phyloP scores from a whole-genome alignment of 1,284 basidiomycete genomes.

The Meira nashicola region DNA sequence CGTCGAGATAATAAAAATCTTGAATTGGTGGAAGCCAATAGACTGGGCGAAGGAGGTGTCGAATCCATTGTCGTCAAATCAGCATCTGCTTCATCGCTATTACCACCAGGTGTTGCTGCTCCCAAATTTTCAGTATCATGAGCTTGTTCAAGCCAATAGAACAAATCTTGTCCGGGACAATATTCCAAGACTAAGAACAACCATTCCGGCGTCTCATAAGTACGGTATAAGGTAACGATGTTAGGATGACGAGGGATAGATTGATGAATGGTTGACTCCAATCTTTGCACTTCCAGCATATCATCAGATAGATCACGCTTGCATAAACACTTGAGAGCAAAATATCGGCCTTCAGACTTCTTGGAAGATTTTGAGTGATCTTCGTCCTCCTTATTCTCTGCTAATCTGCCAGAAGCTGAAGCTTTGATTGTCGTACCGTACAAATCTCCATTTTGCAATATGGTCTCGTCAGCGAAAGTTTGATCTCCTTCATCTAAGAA shows the following conservation, averaged over 20 bases:
- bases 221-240: slow-evolving; percentile 80
- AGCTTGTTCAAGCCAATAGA: slow-evolving; percentile 82
- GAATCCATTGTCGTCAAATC: slow-evolving; percentile 21
- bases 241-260: slow-evolving; percentile 84
- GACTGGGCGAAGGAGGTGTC: slow-evolving; percentile 79
- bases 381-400: neutral
- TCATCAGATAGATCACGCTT: slow-evolving; percentile 55
- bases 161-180: slow-evolving; percentile 82
- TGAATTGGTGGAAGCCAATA: slow-evolving; percentile 72
- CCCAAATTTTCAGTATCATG: slow-evolving; percentile 38
- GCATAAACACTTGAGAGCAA: slow-evolving; percentile 90
- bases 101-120: slow-evolving; percentile 4
- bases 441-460: neutral
- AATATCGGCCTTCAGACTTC: slow-evolving; percentile 58
- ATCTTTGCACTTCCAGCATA: slow-evolving; percentile 45
- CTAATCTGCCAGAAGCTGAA: neutral
- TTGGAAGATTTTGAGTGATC: neutral
- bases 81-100: slow-evolving; percentile 12
- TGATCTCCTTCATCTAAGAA: neutral
- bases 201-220: slow-evolving; percentile 68
- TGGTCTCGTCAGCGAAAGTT: slow-evolving; percentile 6
- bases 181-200: slow-evolving; percentile 79
- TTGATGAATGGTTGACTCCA: slow-evolving; percentile 82
- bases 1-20: slow-evolving; percentile 76
- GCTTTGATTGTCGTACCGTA: slow-evolving; percentile 5